phyloP scores from a whole-genome alignment of 2,329 filamentous ascomycete genomes.

The Sarocladium oryzae region DNA sequence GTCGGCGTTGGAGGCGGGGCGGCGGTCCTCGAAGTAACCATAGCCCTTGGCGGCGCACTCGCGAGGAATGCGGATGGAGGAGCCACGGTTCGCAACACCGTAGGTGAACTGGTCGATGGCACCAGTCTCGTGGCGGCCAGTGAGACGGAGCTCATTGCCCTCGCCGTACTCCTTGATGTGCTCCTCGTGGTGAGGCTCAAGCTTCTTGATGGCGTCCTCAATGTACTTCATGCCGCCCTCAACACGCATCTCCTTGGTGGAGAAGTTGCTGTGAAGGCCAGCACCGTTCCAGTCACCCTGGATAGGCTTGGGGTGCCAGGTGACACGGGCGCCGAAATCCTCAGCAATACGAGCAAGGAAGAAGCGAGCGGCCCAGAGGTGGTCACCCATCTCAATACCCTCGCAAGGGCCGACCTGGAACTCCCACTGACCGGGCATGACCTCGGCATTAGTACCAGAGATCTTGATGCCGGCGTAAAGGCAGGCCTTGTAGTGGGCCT shows the following conservation, averaged over 20 bases:
- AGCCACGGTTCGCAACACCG: conserved; percentile 92
- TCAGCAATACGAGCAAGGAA: conserved; percentile 85
- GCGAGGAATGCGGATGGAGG: conserved; percentile 87
- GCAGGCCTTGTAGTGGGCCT: conserved; percentile 58
- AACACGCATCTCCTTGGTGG: conserved; percentile 77
- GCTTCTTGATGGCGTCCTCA: conserved; percentile 77
- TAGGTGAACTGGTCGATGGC: conserved; percentile 89
- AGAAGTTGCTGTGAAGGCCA: conserved; percentile 91
- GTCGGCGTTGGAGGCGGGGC: conserved; percentile 79
- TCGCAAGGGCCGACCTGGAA: conserved; percentile 90
- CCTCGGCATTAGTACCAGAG: conserved; percentile 97
- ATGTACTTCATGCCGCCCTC: conserved; percentile 96
- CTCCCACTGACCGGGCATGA: conserved; percentile 98
- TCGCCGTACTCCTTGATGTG: conserved; percentile 93
- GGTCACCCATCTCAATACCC: conserved; percentile 89
- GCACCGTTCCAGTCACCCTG: conserved; percentile 91
- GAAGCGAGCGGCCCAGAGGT: conserved; percentile 85
- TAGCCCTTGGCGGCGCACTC: conserved; percentile 79
- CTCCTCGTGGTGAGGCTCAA: conserved; percentile 69
- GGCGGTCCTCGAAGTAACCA: conserved; percentile 88
- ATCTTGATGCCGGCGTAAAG: conserved; percentile 87
- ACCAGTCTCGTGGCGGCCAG: conserved; percentile 89
- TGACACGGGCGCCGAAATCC: conserved; percentile 94
- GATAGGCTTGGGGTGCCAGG: conserved; percentile 92
- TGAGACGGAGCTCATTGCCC: conserved; percentile 91